A percentile compares a stretch with the other conserved stretches of the same genome.
These are phyloP conservation scores for Volvariella volvacea DNA, from an alignment of 1,284 basidiomycete genomes.

Conservation along the genomic window DNA sequence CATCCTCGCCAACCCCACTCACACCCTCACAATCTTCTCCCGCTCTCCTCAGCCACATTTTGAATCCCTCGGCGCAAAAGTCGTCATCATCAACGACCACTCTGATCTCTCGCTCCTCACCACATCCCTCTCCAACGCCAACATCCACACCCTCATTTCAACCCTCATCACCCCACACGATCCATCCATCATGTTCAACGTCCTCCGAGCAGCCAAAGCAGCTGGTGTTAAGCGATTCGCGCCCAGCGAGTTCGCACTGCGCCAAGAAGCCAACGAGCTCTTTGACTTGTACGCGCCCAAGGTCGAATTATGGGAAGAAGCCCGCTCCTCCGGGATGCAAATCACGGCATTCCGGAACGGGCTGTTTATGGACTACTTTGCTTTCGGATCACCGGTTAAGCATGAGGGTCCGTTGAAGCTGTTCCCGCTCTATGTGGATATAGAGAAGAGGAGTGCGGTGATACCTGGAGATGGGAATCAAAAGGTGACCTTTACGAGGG, in stretches of 20 bases:
- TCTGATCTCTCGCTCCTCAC: no score
- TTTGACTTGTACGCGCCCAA: neutral
- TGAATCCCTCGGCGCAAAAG: no score
- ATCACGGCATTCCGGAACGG: slow-evolving; percentile 3
- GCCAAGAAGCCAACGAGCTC: neutral
- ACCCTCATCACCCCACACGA: neutral
- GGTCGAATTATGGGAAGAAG: neutral
- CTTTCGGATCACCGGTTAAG: neutral
- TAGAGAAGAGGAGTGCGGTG: neutral
- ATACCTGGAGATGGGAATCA: slow-evolving; percentile 6
- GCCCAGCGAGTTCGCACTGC: slow-evolving; percentile 3
- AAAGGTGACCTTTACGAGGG: slow-evolving; percentile 1
- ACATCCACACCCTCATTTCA: slow-evolving; percentile 4
- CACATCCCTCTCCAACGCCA: no score
- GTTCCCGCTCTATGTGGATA: neutral
- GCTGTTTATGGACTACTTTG: slow-evolving; percentile 4
- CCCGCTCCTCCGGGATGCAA: neutral
- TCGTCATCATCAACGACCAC: no score
- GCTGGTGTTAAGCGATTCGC: slow-evolving; percentile 7
- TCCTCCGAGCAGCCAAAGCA: slow-evolving; percentile 1
- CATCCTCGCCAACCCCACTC: no score
- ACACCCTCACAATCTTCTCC: no score
- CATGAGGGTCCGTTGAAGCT: neutral
- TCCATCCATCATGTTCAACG: neutral
- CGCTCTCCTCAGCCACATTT: no score